Percentiles rank a stretch among this genome's conserved stretches.
Evolutionary conservation across 2,329 filamentous ascomycete species (phyloP).

Genomic region (Trichoderma oligosporum): DNA sequence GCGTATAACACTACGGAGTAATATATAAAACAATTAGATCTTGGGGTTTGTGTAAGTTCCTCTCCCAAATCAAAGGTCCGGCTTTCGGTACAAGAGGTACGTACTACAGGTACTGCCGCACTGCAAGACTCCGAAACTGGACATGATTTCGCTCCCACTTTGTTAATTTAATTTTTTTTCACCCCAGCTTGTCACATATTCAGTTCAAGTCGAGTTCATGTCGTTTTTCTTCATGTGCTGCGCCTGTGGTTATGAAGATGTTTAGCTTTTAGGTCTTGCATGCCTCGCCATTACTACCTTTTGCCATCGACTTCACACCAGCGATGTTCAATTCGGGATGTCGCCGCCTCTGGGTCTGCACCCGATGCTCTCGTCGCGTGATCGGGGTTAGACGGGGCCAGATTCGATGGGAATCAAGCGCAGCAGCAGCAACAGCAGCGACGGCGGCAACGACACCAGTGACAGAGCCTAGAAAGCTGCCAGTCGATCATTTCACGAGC

Average conservation of each 20-base stretch:
- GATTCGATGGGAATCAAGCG: constrained; percentile 41
- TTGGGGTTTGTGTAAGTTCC: neutral
- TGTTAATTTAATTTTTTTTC: constrained; percentile 9
- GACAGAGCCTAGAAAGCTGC: constrained; percentile 26
- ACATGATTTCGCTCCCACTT: constrained; percentile 4
- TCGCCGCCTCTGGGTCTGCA: constrained; percentile 57
- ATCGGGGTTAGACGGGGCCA: constrained; percentile 31
- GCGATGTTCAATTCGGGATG: constrained; percentile 31
- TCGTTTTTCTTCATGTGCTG: neutral
- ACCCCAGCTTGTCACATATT: neutral
- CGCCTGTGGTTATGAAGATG: neutral
- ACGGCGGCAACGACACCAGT: constrained; percentile 27
- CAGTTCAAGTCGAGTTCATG: neutral
- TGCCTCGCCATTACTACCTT: neutral
- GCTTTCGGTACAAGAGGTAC: constrained; percentile 19
- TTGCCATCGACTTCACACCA: neutral
- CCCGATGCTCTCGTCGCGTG: constrained; percentile 51
- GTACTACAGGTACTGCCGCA: constrained; percentile 15
- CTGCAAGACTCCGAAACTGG: constrained; percentile 13
- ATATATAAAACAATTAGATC: too few species aligned
- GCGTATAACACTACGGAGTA: too few species aligned
- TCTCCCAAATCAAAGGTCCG: too few species aligned
- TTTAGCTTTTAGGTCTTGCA: neutral
- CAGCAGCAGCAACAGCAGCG: constrained; percentile 34
- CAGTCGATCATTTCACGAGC: constrained; percentile 32